Conservation (phyloP, 805 yeast species). For the Starmerella geochares region DNA sequence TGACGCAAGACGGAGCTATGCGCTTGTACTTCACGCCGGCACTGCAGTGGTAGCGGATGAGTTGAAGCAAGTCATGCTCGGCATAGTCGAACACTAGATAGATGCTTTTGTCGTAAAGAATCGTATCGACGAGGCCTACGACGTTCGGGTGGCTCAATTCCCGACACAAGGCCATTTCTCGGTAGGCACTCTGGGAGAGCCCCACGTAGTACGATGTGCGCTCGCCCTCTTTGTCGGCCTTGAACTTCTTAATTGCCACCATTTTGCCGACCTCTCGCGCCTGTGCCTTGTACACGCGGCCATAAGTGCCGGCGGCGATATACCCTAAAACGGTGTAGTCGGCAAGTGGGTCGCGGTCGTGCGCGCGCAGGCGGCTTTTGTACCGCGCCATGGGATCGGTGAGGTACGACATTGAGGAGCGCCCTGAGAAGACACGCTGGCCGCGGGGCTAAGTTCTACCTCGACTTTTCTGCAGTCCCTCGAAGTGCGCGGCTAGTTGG, state of each 20-base stretch:
- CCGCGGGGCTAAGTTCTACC: neutral
- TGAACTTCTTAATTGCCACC: constrained; percentile 85
- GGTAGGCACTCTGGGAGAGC: constrained; percentile 86
- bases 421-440: neutral
- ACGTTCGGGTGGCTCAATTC: constrained; percentile 75
- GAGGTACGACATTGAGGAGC: constrained; percentile 14
- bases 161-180: constrained; percentile 92
- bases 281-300: constrained; percentile 81
- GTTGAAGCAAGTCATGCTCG: constrained; percentile 88
- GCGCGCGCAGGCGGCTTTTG: constrained; percentile 51
- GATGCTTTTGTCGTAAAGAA: constrained; percentile 77
- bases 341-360: constrained; percentile 64
- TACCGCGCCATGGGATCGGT: constrained; percentile 38
- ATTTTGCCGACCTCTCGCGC: constrained; percentile 12
- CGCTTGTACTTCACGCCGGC: constrained; percentile 4
- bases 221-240: constrained; percentile 86
- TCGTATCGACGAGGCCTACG: constrained; percentile 68
- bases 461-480: neutral
- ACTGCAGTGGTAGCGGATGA: constrained; percentile 88
- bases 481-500: too few species aligned
- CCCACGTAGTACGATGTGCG: constrained; percentile 75
- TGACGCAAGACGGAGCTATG: constrained; percentile 65
- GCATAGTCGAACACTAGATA: constrained; percentile 95
- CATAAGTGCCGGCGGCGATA: constrained; percentile 97
- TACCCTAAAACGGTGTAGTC: constrained; percentile 85